A percentile compares a stretch with the other conserved stretches of the same genome.
phyloP scores from a whole-genome alignment of 805 yeast species.

The Metschnikowia rubicola region DNA sequence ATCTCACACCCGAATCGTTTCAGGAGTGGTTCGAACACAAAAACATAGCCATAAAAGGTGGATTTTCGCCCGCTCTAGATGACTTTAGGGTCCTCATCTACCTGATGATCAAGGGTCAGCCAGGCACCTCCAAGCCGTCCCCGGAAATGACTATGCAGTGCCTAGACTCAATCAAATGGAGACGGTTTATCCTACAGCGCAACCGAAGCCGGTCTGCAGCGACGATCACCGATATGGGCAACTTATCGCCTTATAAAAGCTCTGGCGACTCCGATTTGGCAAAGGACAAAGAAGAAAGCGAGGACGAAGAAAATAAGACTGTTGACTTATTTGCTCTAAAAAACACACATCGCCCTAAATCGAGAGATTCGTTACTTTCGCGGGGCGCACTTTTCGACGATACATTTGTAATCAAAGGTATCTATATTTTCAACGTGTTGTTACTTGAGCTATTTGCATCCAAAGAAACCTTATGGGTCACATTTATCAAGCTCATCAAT shows the following conservation, averaged over 20 bases:
- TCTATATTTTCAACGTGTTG: constrained; percentile 2
- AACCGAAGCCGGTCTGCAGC: constrained; percentile 21
- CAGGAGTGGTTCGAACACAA: constrained; percentile 25
- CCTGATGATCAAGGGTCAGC: constrained; percentile 31
- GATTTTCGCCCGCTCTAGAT: constrained; percentile 1
- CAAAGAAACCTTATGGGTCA: neutral
- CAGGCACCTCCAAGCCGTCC: constrained; percentile 6
- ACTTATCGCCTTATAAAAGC: neutral
- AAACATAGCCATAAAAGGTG: neutral
- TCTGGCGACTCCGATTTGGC: neutral
- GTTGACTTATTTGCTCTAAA: neutral
- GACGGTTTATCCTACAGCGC: constrained; percentile 5
- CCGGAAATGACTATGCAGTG: constrained; percentile 18
- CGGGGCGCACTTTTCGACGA: neutral
- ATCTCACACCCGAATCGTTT: constrained; percentile 20
- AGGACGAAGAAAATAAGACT: neutral
- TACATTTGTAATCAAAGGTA: neutral
- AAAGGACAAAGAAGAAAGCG: neutral
- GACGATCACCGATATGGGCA: constrained; percentile 8
- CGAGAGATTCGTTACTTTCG: no score
- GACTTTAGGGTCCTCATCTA: constrained; percentile 24
- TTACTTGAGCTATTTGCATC: neutral
- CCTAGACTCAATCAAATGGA: constrained; percentile 23
- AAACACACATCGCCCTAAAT: no score
- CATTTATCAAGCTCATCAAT: neutral